These are phyloP conservation scores for Leucosporidium scottii DNA, from an alignment of 768 basidiomycete genomes.

Conservation along the genomic window DNA sequence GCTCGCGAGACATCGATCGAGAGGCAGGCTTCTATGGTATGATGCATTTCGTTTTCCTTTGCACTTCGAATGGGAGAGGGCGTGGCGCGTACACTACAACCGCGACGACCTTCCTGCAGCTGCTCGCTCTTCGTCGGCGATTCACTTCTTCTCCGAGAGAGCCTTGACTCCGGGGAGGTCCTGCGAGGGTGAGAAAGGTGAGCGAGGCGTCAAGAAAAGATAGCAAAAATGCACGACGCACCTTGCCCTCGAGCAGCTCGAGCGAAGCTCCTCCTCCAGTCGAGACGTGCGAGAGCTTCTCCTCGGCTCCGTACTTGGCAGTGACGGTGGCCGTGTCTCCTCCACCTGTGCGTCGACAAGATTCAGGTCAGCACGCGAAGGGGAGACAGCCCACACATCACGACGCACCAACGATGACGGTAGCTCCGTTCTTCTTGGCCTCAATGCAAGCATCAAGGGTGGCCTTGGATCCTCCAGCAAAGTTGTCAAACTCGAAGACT, in stretches of 20 bases:
- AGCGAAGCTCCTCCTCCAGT: constrained; percentile 75
- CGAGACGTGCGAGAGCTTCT: constrained; percentile 88
- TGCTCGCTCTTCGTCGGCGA: constrained; percentile 34
- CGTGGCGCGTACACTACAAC: background rate
- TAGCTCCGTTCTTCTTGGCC: constrained; percentile 75
- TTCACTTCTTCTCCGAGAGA: constrained; percentile 62
- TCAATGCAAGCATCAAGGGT: constrained; percentile 79
- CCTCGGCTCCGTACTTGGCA: constrained; percentile 75
- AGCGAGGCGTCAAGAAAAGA: background rate
- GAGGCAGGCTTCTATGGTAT: too few species aligned
- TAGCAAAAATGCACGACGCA: background rate
- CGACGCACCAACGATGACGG: constrained; percentile 85
- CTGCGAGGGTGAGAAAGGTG: constrained; percentile 42
- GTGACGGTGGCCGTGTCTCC: constrained; percentile 95
- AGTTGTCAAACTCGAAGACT: constrained; percentile 93
- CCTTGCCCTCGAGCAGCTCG: constrained; percentile 97
- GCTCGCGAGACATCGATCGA: too few species aligned
- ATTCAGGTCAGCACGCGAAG: background rate
- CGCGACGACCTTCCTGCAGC: background rate
- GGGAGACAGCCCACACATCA: constrained; percentile 19
- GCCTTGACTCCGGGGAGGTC: constrained; percentile 81
- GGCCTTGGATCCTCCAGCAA: constrained; percentile 73
- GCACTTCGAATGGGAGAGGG: background rate
- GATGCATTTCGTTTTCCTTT: background rate
- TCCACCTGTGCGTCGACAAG: background rate